Conservation (phyloP, 768 basidiomycete genomes). For the Psilocybe tampanensis region DNA sequence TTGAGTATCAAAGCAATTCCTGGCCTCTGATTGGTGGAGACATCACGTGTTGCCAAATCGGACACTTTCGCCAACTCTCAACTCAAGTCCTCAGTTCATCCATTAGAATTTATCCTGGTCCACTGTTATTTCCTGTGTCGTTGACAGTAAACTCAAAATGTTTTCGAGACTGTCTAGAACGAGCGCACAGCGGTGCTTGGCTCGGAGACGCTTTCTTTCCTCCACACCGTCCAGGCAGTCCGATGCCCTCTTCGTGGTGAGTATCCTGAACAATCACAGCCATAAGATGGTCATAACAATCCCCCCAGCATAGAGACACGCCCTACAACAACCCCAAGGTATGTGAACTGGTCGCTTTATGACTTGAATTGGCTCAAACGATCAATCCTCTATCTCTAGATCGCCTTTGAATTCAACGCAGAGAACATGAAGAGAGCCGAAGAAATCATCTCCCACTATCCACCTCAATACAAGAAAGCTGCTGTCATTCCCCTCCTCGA, state of each 20-base stretch:
- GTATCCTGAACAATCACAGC: slow-evolving; percentile 31
- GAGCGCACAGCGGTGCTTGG: slow-evolving; percentile 15
- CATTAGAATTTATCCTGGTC: neutral
- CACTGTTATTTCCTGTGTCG: neutral
- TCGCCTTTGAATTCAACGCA: slow-evolving; percentile 83
- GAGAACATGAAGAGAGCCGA: slow-evolving; percentile 86
- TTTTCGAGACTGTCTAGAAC: slow-evolving; percentile 22
- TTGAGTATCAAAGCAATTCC: neutral
- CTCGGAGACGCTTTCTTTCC: slow-evolving; percentile 39
- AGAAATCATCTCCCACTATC: slow-evolving; percentile 92
- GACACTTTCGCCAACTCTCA: slow-evolving; percentile 11
- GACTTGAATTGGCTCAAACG: neutral
- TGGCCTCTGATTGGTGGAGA: slow-evolving; percentile 4
- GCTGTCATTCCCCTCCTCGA: slow-evolving; percentile 97
- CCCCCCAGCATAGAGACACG: slow-evolving; percentile 87
- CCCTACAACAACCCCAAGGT: slow-evolving; percentile 93
- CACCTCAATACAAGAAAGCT: slow-evolving; percentile 98
- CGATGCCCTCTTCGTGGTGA: slow-evolving; percentile 85
- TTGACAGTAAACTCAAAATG: slow-evolving; percentile 15
- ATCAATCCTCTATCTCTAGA: slow-evolving; percentile 45
- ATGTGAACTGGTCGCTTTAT: neutral
- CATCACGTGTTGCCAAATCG: slow-evolving; percentile 13
- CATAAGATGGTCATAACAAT: slow-evolving; percentile 7
- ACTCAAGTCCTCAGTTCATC: neutral
- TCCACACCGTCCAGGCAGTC: slow-evolving; percentile 55